These are phyloP conservation scores for Lindgomyces ingoldianus DNA, from an alignment of 495 filamentous ascomycete genomes.

Conservation along the genomic window DNA sequence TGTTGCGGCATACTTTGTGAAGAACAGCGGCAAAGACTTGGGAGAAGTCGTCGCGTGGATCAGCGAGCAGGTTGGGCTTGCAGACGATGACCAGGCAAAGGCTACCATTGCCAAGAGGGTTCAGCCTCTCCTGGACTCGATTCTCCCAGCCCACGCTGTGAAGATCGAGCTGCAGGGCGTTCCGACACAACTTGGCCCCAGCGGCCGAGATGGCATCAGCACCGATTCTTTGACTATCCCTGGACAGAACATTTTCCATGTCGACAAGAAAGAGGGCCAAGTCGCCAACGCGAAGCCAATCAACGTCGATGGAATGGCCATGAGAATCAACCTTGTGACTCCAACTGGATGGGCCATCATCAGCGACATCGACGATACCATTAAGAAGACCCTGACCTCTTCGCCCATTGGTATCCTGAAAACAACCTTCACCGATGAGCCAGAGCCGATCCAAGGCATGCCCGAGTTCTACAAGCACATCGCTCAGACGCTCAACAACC, in stretches of 20 bases:
- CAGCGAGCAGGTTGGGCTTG: constrained; percentile 68
- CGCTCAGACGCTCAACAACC: constrained; percentile 54
- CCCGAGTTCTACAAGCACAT: constrained; percentile 75
- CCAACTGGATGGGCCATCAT: constrained; percentile 85
- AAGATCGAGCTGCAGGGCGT: constrained; percentile 56
- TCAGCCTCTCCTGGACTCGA: constrained; percentile 72
- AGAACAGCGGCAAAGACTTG: constrained; percentile 63
- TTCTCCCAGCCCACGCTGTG: constrained; percentile 67
- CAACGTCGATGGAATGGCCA: constrained; percentile 43
- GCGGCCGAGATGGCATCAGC: constrained; percentile 68
- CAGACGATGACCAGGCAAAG: constrained; percentile 57
- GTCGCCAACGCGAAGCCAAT: constrained; percentile 48
- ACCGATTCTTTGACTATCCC: constrained; percentile 55
- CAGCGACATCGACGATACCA: constrained; percentile 93
- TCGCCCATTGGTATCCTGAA: constrained; percentile 75
- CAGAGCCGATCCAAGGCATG: constrained; percentile 74
- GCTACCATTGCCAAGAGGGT: constrained; percentile 71
- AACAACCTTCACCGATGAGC: constrained; percentile 77
- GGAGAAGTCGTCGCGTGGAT: constrained; percentile 69
- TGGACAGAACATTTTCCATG: no score
- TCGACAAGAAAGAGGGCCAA: constrained; percentile 36
- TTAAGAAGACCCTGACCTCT: constrained; percentile 84
- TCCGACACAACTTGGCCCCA: constrained; percentile 61
- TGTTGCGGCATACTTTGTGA: constrained; percentile 75
- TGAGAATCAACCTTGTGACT: constrained; percentile 71